These are phyloP conservation scores for Circinella umbellata DNA, from an alignment of 371 early-diverging fungal genomes.

Conservation along the genomic window DNA sequence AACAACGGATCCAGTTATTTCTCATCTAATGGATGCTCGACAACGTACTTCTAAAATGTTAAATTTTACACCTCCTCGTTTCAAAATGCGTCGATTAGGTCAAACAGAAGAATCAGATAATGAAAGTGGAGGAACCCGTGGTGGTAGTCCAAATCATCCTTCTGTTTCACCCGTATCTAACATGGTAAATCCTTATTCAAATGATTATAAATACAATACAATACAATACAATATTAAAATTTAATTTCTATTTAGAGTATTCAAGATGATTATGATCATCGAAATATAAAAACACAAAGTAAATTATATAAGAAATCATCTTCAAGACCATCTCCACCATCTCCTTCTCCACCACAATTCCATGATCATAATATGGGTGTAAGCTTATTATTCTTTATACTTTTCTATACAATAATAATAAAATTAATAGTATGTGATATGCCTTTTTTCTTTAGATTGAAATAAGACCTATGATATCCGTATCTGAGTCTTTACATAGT, in stretches of 20 bases:
- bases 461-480: not conserved
- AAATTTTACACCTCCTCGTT: slow-evolving; percentile 1
- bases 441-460: not conserved
- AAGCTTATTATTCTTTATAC: no score
- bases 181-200: not conserved
- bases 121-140: not conserved
- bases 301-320: not conserved
- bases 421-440: no score
- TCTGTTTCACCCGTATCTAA: slow-evolving; percentile 1
- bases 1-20: not conserved
- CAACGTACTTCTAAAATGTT: slow-evolving; percentile 16
- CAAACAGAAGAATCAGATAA: slow-evolving; percentile 8
- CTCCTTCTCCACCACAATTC: not conserved
- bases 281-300: not conserved
- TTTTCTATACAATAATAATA: no score
- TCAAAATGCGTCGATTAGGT: slow-evolving; percentile 1
- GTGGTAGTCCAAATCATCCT: slow-evolving; percentile 19
- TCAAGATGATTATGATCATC: slow-evolving; percentile 2
- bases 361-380: not conserved
- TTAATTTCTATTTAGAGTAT: not conserved
- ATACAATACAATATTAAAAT: no score
- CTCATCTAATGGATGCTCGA: slow-evolving; percentile 12
- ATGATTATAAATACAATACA: no score
- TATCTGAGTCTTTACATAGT: not conserved
- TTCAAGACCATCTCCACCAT: not conserved